phyloP scores from a whole-genome alignment of 306 rosid genomes.

The Vigna radiata region DNA sequence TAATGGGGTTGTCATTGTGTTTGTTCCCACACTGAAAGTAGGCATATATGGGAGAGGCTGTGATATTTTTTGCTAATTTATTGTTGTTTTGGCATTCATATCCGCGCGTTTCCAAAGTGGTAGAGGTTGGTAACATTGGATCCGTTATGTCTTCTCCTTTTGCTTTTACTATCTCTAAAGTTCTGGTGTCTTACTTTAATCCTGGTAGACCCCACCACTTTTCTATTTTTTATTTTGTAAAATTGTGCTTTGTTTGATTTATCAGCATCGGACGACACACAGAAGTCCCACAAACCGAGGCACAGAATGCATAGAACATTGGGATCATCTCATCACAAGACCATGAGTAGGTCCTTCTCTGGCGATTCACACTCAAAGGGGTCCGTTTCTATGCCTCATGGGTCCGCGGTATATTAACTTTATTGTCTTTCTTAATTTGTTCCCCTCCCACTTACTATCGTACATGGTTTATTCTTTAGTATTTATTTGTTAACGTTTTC shows the following conservation, averaged over 20 bases:
- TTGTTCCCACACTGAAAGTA: constrained; percentile 24
- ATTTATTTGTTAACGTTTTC: constrained; percentile 1
- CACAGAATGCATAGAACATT: constrained; percentile 82
- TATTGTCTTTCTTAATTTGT: constrained; percentile 34
- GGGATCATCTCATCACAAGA: constrained; percentile 90
- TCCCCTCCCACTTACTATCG: constrained; percentile 28
- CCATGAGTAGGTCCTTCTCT: constrained; percentile 88
- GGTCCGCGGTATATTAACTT: constrained; percentile 72
- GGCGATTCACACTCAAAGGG: constrained; percentile 91
- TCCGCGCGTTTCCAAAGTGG: constrained; percentile 55
- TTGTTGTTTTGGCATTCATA: constrained; percentile 52
- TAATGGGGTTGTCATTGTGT: constrained; percentile 8
- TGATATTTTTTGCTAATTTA: constrained; percentile 36
- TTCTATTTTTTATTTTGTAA: neutral
- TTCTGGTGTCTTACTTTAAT: constrained; percentile 59
- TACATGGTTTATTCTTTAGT: constrained; percentile 35
- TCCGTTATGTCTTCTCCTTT: constrained; percentile 72
- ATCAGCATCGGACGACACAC: constrained; percentile 92
- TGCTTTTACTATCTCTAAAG: constrained; percentile 57
- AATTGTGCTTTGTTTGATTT: constrained; percentile 47
- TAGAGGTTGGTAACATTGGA: constrained; percentile 80
- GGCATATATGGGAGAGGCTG: constrained; percentile 22
- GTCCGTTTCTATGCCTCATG: constrained; percentile 76
- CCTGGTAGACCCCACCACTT: constrained; percentile 56
- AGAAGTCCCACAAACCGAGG: constrained; percentile 92